Evolutionary conservation across 257 asterid species (phyloP).

Genomic region (Scutellaria baicalensis): DNA sequence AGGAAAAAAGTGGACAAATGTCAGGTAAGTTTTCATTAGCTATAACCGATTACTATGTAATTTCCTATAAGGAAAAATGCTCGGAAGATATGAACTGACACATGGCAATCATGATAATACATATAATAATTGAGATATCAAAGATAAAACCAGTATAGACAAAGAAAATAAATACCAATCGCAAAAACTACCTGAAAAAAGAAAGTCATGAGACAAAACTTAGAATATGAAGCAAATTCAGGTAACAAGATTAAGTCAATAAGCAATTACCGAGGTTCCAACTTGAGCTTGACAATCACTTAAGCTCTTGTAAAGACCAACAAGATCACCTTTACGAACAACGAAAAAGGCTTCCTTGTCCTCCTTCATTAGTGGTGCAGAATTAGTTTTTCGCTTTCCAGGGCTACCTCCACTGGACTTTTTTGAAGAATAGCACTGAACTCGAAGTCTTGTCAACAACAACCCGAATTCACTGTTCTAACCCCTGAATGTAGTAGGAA

Average conservation of each 20-base stretch:
- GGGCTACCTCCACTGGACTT: conserved; percentile 31
- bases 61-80: background rate
- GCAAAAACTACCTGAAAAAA: background rate
- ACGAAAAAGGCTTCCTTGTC: conserved; percentile 90
- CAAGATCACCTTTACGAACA: conserved; percentile 90
- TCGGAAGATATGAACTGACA: background rate
- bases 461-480: conserved; percentile 32
- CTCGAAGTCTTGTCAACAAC: conserved; percentile 30
- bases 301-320: conserved; percentile 86
- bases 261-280: conserved; percentile 73
- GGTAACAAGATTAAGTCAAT: conserved; percentile 6
- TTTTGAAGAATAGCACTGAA: conserved; percentile 52
- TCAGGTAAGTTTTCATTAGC: conserved; percentile 2
- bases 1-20: background rate
- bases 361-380: conserved; percentile 49
- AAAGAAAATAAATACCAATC: background rate
- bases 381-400: conserved; percentile 28
- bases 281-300: conserved; percentile 94
- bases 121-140: background rate
- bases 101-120: background rate
- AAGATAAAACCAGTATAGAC: background rate
- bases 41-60: background rate
- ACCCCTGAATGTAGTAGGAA: conserved; percentile 24
- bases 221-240: background rate
- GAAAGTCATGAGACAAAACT: background rate